Base-by-base conservation (phyloP, 306 rosid species). In the Rosa multiflora region DNA sequence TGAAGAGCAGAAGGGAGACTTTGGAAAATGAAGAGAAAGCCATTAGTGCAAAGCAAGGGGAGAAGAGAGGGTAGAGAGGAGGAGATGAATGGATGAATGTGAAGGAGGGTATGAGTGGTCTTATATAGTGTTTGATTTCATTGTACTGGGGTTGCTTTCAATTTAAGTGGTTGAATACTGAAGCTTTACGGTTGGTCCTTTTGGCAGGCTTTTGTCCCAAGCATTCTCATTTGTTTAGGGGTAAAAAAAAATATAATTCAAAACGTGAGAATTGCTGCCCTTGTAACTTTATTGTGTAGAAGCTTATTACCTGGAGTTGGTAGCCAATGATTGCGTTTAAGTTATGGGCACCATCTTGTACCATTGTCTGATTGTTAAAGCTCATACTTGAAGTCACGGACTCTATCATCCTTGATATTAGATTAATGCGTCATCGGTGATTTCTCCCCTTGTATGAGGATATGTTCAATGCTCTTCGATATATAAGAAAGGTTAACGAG, bases 151-250 rank as follows among this genome's bases (percentile, higher is more conserved):
- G 75, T 84, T 82, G 81, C 90, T 79, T 87, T 77, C 37, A 75
- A 82, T 72, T 76, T 86, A 87, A 79, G 90, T 72, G 64, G 80
- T 76, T 44, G 37, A n/a, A 82, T 61, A 76, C 81, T 1, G 82
- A 48, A 79, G 43, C 90, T 84, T 87, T 82, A 87, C 62, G 88
- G 62, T 82, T 84, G 76, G 84, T 79, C 73, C 81, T 87, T 52
- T 71, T 78, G 49, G 70, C 79, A 82, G 72, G 75, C 90, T 84
- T 87, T 87, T 53, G 77, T 77, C 69, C 86, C 43, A 84, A 87
- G 90, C 85, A 82, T 73, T 62, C 63, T 67, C 59, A 82, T 67
- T 53, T 44, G 51, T 49, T 70, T 14, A 56, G 47, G 79, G 61
- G 48, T 46, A 76, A 42, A 61, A 20, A 71, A 42, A 26, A 8